Base-by-base conservation (phyloP, 805 yeast genomes). In the Jamesozyma gamospora region DNA sequence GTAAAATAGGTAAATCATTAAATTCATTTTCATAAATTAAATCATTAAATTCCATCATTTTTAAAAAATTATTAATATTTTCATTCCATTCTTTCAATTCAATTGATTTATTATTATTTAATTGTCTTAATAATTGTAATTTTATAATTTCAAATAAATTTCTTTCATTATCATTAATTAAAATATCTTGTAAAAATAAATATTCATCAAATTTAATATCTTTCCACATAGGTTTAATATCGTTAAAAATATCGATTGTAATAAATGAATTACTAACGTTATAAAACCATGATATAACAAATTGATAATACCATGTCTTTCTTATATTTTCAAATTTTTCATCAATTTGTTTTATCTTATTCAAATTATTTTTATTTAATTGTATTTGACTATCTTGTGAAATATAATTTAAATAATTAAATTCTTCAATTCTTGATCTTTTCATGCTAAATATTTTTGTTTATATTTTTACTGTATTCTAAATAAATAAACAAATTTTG, bases 281-380 rank as follows among this genome's bases (percentile, higher is more conserved):
- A 36, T 56, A 53, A n/a, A 60, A 46, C 60, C 64, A 61, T 14
- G 55, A 47, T 10, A 60, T 46, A 18, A 55, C 54, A 33, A 52
- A 58, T 36, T 61, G 64, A 36, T 56, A 61, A 16, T 46, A 41
- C 64, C 63, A 60, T 8, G 46, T 42, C 18, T 35, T 28, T 10
- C 51, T 21, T 25, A 59, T 35, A 9, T 43, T 44, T 24, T 40
- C 45, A 29, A 46, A 34, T 21, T 31, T 32, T 6, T 16, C 3
- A 18, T 38, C 37, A n/a, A 38, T 33, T 5, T 13, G 8, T 7
- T 9, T n/a, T 3, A 34, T 33, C 36, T 39, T 28, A 17, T 31
- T 37, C 38, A 30, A 10, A 28, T 31, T 41, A 42, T 12, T 34
- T 9, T 16, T 39, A 14, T 31, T 36, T 47, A 54, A 41, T 41